Evolutionary conservation across 345 rosid genomes (phyloP).

Genomic region (Noccaea caerulescens): DNA sequence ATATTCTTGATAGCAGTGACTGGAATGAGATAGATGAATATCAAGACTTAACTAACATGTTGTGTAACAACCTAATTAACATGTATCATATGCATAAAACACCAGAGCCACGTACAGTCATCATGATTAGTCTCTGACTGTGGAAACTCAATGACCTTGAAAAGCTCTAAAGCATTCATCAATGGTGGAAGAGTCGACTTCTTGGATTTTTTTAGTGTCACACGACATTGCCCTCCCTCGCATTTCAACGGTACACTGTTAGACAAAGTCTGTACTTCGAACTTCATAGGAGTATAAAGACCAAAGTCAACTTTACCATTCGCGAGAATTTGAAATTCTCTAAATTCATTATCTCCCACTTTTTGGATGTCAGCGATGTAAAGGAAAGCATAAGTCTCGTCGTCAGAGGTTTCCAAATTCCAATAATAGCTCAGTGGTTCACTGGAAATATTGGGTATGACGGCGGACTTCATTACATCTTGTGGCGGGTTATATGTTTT

Average conservation of each 20-base stretch:
- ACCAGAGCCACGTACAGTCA: slow-evolving; percentile 27
- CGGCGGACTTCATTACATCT: slow-evolving; percentile 34
- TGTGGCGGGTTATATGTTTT: slow-evolving; percentile 21
- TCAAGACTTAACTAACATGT: not conserved
- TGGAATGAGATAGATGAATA: not conserved
- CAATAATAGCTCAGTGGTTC: not conserved
- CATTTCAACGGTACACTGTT: not conserved
- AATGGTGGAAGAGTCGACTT: slow-evolving; percentile 40
- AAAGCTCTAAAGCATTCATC: slow-evolving; percentile 39
- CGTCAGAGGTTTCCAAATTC: not conserved
- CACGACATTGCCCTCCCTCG: slow-evolving; percentile 14
- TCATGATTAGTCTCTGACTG: slow-evolving; percentile 33
- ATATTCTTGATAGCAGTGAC: slow-evolving; percentile 46
- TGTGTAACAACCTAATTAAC: not conserved
- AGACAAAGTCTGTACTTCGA: slow-evolving; percentile 7
- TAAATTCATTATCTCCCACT: slow-evolving; percentile 35
- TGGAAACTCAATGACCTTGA: slow-evolving; percentile 18
- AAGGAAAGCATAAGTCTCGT: slow-evolving; percentile 31
- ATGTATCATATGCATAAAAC: not conserved
- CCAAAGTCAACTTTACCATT: slow-evolving; percentile 15
- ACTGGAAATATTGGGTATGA: slow-evolving; percentile 31
- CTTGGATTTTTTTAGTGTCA: slow-evolving; percentile 9
- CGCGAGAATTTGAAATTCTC: slow-evolving; percentile 29
- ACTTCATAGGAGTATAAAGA: slow-evolving; percentile 20
- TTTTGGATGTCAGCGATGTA: slow-evolving; percentile 48